Evolutionary conservation across 768 basidiomycete species (phyloP).

Genomic region (Trametopsis cervina): DNA sequence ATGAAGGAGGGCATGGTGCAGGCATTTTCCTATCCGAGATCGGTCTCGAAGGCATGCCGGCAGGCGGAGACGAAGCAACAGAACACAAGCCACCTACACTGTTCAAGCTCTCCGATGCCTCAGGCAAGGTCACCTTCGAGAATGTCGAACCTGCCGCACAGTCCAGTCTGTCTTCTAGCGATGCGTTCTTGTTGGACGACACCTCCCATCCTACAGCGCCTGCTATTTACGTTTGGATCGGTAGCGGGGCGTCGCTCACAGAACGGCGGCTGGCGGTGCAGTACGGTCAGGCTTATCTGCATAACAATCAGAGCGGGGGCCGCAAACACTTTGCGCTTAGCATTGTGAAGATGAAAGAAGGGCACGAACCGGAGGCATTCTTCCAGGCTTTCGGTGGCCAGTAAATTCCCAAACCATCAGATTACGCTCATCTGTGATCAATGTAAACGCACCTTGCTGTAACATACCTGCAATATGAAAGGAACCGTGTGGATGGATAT

Average conservation of each 20-base stretch:
- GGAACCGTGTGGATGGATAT: too few relatives aligned
- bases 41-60: slow-evolving; percentile 24
- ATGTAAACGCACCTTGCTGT: too few relatives aligned
- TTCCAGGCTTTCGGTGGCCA: slow-evolving; percentile 25
- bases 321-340: slow-evolving; percentile 24
- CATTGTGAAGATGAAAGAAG: slow-evolving; percentile 49
- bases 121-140: slow-evolving; percentile 34
- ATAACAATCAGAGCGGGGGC: slow-evolving; percentile 27
- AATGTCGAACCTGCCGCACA: slow-evolving; percentile 25
- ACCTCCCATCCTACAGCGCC: slow-evolving; percentile 29
- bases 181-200: slow-evolving; percentile 47
- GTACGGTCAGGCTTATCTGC: slow-evolving; percentile 49
- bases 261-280: slow-evolving; percentile 46
- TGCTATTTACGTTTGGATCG: slow-evolving; percentile 55
- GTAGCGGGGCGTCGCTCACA: slow-evolving; percentile 37
- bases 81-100: slow-evolving; percentile 22
- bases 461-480: too few relatives aligned
- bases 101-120: slow-evolving; percentile 41
- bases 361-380: slow-evolving; percentile 44
- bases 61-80: neutral
- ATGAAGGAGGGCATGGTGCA: slow-evolving; percentile 44
- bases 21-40: slow-evolving; percentile 43
- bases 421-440: too few relatives aligned
- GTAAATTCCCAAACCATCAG: too few relatives aligned
- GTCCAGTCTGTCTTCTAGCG: slow-evolving; percentile 36